These are phyloP conservation scores for Aspergillus aculeatinus DNA, from an alignment of 2,329 filamentous ascomycete species.

Conservation along the genomic window DNA sequence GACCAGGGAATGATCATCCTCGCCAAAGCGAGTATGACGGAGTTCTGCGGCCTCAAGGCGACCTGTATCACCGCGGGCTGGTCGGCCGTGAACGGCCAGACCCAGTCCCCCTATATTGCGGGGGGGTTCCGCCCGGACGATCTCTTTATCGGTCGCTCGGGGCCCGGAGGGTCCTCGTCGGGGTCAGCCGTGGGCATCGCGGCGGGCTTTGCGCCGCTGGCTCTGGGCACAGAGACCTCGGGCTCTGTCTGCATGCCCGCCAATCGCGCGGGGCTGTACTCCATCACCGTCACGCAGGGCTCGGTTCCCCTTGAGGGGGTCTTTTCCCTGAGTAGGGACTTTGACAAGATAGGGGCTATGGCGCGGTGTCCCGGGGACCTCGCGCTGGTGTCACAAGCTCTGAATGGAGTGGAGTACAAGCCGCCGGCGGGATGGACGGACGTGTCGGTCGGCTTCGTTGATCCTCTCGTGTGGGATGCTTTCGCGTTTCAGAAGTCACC, in stretches of 20 bases:
- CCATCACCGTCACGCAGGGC: not conserved
- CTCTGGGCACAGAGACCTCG: not conserved
- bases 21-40: not conserved
- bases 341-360: not conserved
- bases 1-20: not conserved
- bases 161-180: not conserved
- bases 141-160: conserved; percentile 1
- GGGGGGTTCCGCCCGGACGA: not conserved
- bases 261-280: conserved; percentile 1
- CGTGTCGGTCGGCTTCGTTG: not conserved
- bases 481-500: not conserved
- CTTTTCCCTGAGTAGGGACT: not conserved
- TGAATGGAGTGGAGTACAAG: not conserved
- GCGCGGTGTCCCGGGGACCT: not conserved
- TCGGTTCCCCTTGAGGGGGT: not conserved
- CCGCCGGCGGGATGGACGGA: not conserved
- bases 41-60: conserved; percentile 1
- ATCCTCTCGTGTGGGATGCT: not conserved
- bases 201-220: not conserved
- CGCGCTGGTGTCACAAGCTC: not conserved
- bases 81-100: not conserved
- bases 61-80: conserved; percentile 1
- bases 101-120: not conserved
- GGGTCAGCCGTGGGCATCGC: not conserved
- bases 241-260: conserved; percentile 1